These are phyloP conservation scores for Phytophthora hybrid DNA, from an alignment of 352 stramenopile genomes.

Conservation along the genomic window DNA sequence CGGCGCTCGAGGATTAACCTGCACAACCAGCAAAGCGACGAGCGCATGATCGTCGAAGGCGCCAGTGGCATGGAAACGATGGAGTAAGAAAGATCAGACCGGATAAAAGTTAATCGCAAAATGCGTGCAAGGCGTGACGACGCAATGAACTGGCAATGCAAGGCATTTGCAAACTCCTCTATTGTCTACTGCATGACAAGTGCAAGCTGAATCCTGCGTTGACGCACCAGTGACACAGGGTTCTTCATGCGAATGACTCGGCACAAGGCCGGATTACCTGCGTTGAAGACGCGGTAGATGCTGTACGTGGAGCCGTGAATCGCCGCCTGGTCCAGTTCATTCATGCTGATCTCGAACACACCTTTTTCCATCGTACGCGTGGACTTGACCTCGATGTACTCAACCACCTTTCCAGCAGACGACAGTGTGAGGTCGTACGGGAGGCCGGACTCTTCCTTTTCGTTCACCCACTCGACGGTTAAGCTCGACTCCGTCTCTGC, in stretches of 20 bases:
- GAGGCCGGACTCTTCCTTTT: constrained; percentile 79
- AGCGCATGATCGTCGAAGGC: constrained; percentile 46
- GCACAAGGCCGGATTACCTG: constrained; percentile 70
- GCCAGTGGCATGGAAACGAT: constrained; percentile 64
- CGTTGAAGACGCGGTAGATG: constrained; percentile 90
- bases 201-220: constrained; percentile 84
- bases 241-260: constrained; percentile 89
- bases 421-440: constrained; percentile 85
- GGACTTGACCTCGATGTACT: constrained; percentile 90
- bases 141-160: constrained; percentile 15
- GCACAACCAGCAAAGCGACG: constrained; percentile 59
- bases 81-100: constrained; percentile 40
- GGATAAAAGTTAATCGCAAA: constrained; percentile 8
- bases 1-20: constrained; percentile 58
- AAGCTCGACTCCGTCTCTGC: constrained; percentile 46
- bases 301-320: constrained; percentile 80
- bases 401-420: constrained; percentile 54
- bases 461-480: constrained; percentile 80
- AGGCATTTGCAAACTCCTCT: constrained; percentile 9
- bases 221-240: constrained; percentile 78
- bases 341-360: constrained; percentile 91
- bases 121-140: constrained; percentile 11
- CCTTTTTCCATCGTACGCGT: constrained; percentile 90
- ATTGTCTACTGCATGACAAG: constrained; percentile 73
- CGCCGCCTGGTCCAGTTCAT: constrained; percentile 86